A percentile compares a stretch with the other conserved stretches of the same genome.
Evolutionary conservation across 495 filamentous ascomycete genomes (phyloP).

Genomic region (Neurospora intermedia): DNA sequence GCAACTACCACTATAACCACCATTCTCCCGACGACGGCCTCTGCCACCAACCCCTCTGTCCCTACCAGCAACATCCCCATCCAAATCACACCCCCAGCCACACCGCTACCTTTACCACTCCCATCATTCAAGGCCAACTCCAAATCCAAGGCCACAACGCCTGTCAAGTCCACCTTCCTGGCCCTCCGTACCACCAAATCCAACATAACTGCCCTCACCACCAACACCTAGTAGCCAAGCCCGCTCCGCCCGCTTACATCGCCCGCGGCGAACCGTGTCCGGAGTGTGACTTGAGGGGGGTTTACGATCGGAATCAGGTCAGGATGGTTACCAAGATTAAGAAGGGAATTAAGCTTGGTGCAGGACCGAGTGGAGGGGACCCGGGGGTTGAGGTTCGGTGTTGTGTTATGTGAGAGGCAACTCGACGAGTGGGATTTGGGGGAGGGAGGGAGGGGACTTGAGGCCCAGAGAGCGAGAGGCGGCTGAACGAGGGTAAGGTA

Average conservation of each 20-base stretch:
- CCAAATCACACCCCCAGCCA: not conserved
- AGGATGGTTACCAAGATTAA: slow-evolving; percentile 22
- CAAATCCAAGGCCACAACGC: not conserved
- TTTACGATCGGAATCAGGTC: slow-evolving; percentile 27
- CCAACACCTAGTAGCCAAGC: slow-evolving; percentile 2
- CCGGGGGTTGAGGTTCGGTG: slow-evolving; percentile 22
- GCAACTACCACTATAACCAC: not conserved
- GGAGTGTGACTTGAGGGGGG: slow-evolving; percentile 13
- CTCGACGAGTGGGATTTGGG: too few relatives aligned
- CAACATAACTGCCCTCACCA: not conserved
- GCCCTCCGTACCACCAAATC: not conserved
- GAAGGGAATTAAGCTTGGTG: slow-evolving; percentile 24
- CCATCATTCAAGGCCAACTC: not conserved
- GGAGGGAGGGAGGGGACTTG: not conserved
- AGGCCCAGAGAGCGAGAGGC: too few relatives aligned
- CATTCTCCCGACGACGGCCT: not conserved
- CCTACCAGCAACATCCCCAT: not conserved
- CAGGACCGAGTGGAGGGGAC: slow-evolving; percentile 25
- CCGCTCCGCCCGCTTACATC: slow-evolving; percentile 10
- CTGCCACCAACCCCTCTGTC: not conserved
- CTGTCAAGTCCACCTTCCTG: not conserved
- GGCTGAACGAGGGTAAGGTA: too few relatives aligned
- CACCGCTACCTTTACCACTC: not conserved
- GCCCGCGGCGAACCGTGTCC: slow-evolving; percentile 16
- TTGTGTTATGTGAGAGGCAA: slow-evolving; percentile 19